Evolutionary conservation across 768 basidiomycete species (phyloP).

Genomic region (Pisolithus tinctorius): DNA sequence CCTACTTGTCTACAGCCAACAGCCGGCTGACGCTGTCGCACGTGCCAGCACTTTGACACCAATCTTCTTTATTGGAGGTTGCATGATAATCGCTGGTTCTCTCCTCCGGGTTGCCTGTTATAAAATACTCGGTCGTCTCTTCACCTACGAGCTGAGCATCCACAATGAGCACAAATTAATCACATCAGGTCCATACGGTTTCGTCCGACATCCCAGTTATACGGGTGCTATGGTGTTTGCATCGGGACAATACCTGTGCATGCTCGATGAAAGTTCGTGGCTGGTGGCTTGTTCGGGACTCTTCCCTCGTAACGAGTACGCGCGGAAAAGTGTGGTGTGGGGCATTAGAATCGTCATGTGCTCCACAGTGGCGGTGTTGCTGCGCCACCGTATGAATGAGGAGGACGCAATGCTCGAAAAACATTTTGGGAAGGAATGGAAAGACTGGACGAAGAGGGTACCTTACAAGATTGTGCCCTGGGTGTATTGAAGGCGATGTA

Average conservation of each 20-base stretch:
- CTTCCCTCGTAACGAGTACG: constrained; percentile 1
- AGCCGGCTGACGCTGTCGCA: constrained; percentile 3
- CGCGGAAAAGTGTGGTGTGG: not conserved
- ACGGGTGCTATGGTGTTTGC: not conserved
- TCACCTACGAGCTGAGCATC: constrained; percentile 23
- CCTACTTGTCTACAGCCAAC: not conserved
- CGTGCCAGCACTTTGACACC: constrained; percentile 7
- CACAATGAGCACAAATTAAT: constrained; percentile 17
- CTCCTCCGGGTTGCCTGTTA: constrained; percentile 15
- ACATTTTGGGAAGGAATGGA: constrained; percentile 23
- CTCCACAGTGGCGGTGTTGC: rapidly evolving
- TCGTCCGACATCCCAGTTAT: constrained; percentile 29
- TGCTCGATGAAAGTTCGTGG: constrained; percentile 5
- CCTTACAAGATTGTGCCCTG: constrained; percentile 18
- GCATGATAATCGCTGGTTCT: constrained; percentile 4
- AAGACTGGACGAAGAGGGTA: constrained; percentile 16
- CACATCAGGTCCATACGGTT: constrained; percentile 18
- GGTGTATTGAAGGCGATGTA: not conserved
- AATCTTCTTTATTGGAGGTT: constrained; percentile 5
- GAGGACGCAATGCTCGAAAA: constrained; percentile 26
- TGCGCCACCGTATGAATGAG: constrained; percentile 14
- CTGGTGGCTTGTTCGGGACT: constrained; percentile 3
- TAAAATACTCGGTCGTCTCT: constrained; percentile 15
- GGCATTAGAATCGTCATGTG: not conserved
- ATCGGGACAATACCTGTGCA: constrained; percentile 2